Conservation (phyloP, 2,329 filamentous ascomycete genomes). For the Aspergillus novofumigatus region DNA sequence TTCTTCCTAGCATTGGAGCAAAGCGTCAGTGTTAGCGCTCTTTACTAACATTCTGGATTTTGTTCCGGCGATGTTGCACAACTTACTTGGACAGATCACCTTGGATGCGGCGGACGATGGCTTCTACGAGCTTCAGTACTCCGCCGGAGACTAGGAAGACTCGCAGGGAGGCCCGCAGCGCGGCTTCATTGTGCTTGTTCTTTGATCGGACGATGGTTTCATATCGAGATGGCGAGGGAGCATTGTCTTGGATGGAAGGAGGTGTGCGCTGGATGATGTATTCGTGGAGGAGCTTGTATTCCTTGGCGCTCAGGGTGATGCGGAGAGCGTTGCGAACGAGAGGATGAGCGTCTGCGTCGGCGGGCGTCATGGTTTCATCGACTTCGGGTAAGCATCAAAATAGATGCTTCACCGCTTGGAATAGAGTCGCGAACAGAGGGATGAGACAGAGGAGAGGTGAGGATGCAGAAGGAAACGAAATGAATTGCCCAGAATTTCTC, state of each 20-base stretch:
- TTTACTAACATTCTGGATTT: neutral
- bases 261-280: constrained; percentile 71
- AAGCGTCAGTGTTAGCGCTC: neutral
- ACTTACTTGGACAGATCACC: constrained; percentile 21
- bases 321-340: constrained; percentile 80
- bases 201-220: constrained; percentile 48
- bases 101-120: constrained; percentile 37
- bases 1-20: constrained; percentile 25
- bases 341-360: constrained; percentile 51
- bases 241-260: constrained; percentile 52
- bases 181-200: constrained; percentile 67
- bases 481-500: neutral
- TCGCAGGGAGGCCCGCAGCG: constrained; percentile 66
- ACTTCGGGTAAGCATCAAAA: neutral
- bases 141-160: constrained; percentile 64
- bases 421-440: neutral
- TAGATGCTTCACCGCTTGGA: neutral
- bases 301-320: constrained; percentile 76
- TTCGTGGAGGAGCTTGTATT: constrained; percentile 80
- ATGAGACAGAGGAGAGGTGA: neutral
- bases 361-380: constrained; percentile 22
- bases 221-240: constrained; percentile 49
- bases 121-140: constrained; percentile 60
- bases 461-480: neutral
- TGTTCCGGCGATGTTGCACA: neutral